phyloP scores from a whole-genome alignment of 1,284 basidiomycete genomes.

The Ceratobasidium sp. region DNA sequence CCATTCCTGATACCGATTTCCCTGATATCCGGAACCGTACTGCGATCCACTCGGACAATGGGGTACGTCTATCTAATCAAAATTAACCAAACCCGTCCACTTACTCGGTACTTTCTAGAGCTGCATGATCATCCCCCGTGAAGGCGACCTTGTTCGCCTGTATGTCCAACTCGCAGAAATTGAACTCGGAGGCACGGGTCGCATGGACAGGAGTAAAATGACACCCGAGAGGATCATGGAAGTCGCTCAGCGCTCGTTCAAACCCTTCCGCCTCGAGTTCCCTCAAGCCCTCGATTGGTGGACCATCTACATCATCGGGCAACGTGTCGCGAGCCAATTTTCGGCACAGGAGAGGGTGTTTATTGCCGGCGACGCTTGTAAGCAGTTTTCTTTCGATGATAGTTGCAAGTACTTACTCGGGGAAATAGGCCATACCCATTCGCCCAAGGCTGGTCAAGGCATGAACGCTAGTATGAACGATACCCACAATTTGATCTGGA shows the following conservation, averaged over 20 bases:
- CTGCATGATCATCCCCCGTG: constrained; percentile 77
- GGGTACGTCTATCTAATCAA: constrained; percentile 45
- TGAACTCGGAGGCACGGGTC: constrained; percentile 62
- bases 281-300: constrained; percentile 75
- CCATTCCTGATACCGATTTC: constrained; percentile 73
- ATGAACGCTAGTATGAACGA: constrained; percentile 88
- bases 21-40: constrained; percentile 79
- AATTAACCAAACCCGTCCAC: background rate
- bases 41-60: constrained; percentile 68
- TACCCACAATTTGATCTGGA: constrained; percentile 84
- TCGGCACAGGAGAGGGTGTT: constrained; percentile 74
- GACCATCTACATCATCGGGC: constrained; percentile 80
- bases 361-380: constrained; percentile 78
- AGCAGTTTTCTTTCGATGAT: background rate
- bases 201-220: constrained; percentile 66
- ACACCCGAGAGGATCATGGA: constrained; percentile 67
- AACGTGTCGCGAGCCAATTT: constrained; percentile 74
- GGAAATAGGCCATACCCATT: constrained; percentile 70
- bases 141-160: constrained; percentile 54
- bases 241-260: constrained; percentile 67
- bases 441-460: constrained; percentile 70
- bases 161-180: constrained; percentile 73
- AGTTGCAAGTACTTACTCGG: background rate
- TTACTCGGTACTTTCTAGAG: constrained; percentile 7
- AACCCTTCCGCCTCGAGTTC: constrained; percentile 69